phyloP scores from a whole-genome alignment of 495 filamentous ascomycete genomes.

The Choiromyces venosus region DNA sequence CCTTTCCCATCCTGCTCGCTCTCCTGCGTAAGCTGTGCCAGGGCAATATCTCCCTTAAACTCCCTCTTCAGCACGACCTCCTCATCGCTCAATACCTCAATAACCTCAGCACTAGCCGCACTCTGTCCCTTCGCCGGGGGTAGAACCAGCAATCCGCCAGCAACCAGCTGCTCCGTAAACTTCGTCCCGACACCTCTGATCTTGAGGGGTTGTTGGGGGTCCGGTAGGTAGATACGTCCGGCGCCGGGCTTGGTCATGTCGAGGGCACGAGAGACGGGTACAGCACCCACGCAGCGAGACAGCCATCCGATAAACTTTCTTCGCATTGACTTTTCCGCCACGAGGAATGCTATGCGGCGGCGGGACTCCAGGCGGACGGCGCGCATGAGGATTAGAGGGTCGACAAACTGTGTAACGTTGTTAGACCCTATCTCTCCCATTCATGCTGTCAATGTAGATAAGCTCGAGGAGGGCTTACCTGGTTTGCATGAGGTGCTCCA shows the following conservation, averaged over 20 bases:
- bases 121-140: conserved; percentile 73
- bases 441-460: background rate
- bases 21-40: conserved; percentile 73
- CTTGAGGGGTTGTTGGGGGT: conserved; percentile 77
- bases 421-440: conserved; percentile 4
- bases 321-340: conserved; percentile 88
- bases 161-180: conserved; percentile 68
- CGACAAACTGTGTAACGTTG: conserved; percentile 65
- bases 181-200: conserved; percentile 80
- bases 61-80: conserved; percentile 81
- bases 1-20: conserved; percentile 68
- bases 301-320: conserved; percentile 78
- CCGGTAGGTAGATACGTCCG: conserved; percentile 85
- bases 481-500: conserved; percentile 97
- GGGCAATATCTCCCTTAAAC: conserved; percentile 63
- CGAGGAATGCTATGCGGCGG: conserved; percentile 83
- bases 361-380: conserved; percentile 76
- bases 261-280: conserved; percentile 84
- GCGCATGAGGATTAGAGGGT: conserved; percentile 89
- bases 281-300: conserved; percentile 71
- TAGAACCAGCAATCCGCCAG: conserved; percentile 77
- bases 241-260: conserved; percentile 73
- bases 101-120: conserved; percentile 69
- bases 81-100: conserved; percentile 69
- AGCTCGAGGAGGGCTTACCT: conserved; percentile 53